These are phyloP conservation scores for Xerocomellus chrysenteron DNA, from an alignment of 768 basidiomycete species.

Conservation along the genomic window DNA sequence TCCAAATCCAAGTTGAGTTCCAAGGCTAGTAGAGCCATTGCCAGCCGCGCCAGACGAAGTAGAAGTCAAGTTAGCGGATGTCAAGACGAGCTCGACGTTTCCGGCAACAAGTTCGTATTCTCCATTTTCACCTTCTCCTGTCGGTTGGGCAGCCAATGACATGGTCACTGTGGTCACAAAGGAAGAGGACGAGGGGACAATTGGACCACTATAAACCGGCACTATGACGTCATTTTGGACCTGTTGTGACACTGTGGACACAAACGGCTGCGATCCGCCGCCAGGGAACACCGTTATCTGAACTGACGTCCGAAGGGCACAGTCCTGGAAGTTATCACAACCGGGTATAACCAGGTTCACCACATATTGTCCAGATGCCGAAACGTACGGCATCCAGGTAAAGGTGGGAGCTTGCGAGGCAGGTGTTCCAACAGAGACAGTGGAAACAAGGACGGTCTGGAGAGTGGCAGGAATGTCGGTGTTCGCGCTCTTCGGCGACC, in stretches of 20 bases:
- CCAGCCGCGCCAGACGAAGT: slow-evolving; percentile 34
- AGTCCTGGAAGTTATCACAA: slow-evolving; percentile 79
- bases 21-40: slow-evolving; percentile 32
- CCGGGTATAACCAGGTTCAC: slow-evolving; percentile 87
- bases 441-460: slow-evolving; percentile 70
- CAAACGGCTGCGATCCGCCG: slow-evolving; percentile 57
- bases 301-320: slow-evolving; percentile 76
- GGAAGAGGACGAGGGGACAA: slow-evolving; percentile 68
- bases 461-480: slow-evolving; percentile 81
- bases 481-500: slow-evolving; percentile 61
- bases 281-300: slow-evolving; percentile 82
- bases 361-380: slow-evolving; percentile 81
- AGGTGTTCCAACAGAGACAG: slow-evolving; percentile 62
- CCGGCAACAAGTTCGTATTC: slow-evolving; percentile 84
- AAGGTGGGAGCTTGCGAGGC: slow-evolving; percentile 67
- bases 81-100: slow-evolving; percentile 75
- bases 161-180: slow-evolving; percentile 78
- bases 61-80: slow-evolving; percentile 50
- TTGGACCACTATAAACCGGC: slow-evolving; percentile 77
- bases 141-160: slow-evolving; percentile 64
- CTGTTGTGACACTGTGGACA: slow-evolving; percentile 73
- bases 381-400: slow-evolving; percentile 92
- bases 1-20: slow-evolving; percentile 62
- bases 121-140: slow-evolving; percentile 61
- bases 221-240: slow-evolving; percentile 59